Evolutionary conservation across 192 early-diverging fungal species (phyloP).

Genomic region (Rhizophagus clarus): DNA sequence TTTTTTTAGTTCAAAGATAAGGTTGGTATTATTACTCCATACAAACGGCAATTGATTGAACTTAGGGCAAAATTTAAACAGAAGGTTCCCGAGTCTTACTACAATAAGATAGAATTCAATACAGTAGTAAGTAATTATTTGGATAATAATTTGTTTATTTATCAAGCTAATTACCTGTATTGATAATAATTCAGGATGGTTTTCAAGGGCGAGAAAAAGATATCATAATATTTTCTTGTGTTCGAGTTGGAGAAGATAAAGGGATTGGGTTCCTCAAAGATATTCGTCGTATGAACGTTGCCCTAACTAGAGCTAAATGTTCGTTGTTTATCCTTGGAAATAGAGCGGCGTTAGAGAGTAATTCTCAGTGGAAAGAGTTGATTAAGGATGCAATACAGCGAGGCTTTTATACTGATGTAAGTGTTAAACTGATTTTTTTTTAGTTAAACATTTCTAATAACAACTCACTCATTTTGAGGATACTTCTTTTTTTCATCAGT

Average conservation of each 20-base stretch:
- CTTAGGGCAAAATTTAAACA: constrained; percentile 67
- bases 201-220: constrained; percentile 99
- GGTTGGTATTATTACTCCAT: constrained; percentile 91
- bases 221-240: constrained; percentile 94
- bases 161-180: neutral
- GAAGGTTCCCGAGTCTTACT: constrained; percentile 63
- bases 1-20: constrained; percentile 60
- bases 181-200: constrained; percentile 62
- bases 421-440: neutral
- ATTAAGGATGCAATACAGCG: constrained; percentile 67
- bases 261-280: constrained; percentile 78
- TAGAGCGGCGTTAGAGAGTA: constrained; percentile 61
- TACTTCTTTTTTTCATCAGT: neutral
- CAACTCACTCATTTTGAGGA: neutral
- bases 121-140: constrained; percentile 59
- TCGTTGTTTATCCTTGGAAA: constrained; percentile 93
- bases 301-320: constrained; percentile 84
- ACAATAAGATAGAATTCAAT: constrained; percentile 85
- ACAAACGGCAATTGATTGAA: constrained; percentile 81
- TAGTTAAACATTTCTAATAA: neutral
- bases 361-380: constrained; percentile 73
- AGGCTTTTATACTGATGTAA: constrained; percentile 40
- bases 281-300: constrained; percentile 93
- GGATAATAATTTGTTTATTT: neutral
- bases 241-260: constrained; percentile 75